Evolutionary conservation across 805 yeast species (phyloP).

Genomic region (Blastobotrys peoriensis): DNA sequence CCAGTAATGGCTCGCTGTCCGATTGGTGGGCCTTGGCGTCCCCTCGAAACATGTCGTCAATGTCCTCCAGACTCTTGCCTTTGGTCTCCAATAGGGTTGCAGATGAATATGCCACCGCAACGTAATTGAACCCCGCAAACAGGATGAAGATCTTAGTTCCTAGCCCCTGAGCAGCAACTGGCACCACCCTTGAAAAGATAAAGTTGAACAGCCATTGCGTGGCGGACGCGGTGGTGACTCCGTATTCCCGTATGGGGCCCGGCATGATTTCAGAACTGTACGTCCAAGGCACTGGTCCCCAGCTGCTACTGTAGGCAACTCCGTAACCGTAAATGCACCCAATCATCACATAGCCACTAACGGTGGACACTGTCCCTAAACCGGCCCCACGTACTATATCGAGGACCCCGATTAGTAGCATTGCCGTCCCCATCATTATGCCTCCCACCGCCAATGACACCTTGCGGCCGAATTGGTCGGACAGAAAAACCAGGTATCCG

Average conservation of each 20-base stretch:
- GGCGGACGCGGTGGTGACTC: slow-evolving; percentile 59
- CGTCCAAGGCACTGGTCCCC: slow-evolving; percentile 86
- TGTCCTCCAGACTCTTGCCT: slow-evolving; percentile 38
- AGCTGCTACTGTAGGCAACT: slow-evolving; percentile 45
- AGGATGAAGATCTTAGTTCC: slow-evolving; percentile 10
- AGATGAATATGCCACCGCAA: neutral
- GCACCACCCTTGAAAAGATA: slow-evolving; percentile 36
- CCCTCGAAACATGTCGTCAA: slow-evolving; percentile 29
- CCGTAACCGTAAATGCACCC: slow-evolving; percentile 16
- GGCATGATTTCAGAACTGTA: slow-evolving; percentile 81
- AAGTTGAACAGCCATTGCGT: slow-evolving; percentile 44
- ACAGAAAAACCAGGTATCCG: slow-evolving; percentile 4
- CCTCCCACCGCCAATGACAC: slow-evolving; percentile 21
- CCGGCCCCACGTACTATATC: slow-evolving; percentile 25
- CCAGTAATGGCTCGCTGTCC: too few relatives aligned
- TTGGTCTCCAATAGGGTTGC: slow-evolving; percentile 28
- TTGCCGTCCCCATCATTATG: slow-evolving; percentile 17
- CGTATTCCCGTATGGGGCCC: slow-evolving; percentile 61
- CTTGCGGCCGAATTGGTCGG: slow-evolving; percentile 20
- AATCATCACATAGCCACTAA: slow-evolving; percentile 13
- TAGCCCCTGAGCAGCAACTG: slow-evolving; percentile 7
- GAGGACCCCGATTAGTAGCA: slow-evolving; percentile 20
- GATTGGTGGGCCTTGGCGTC: too few relatives aligned
- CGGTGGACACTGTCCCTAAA: slow-evolving; percentile 14
- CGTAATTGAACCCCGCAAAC: slow-evolving; percentile 12